Evolutionary conservation across 805 yeast genomes (phyloP).

Genomic region (Helenozyma baotianmanensis): DNA sequence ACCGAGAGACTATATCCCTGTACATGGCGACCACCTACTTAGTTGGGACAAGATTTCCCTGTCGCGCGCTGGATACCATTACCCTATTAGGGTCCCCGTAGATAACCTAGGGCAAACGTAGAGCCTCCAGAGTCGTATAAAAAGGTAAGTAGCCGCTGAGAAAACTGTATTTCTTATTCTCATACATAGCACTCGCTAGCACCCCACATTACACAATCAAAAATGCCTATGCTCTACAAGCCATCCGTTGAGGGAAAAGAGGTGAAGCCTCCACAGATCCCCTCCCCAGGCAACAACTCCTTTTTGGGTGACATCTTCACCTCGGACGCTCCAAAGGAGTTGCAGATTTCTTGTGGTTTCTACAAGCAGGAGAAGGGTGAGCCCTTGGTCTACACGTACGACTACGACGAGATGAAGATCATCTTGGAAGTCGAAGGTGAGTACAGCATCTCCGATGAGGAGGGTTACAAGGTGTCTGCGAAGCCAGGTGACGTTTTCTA

Average conservation of each 20-base stretch:
- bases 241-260: constrained; percentile 51
- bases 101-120: too few relatives aligned
- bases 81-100: too few relatives aligned
- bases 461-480: constrained; percentile 54
- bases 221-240: constrained; percentile 54
- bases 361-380: constrained; percentile 66
- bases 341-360: constrained; percentile 64
- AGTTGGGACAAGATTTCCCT: too few relatives aligned
- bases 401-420: constrained; percentile 65
- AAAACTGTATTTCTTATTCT: too few relatives aligned
- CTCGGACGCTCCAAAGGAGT: constrained; percentile 55
- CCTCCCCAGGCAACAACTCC: constrained; percentile 64
- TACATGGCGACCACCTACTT: too few relatives aligned
- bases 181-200: too few relatives aligned
- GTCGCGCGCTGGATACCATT: too few relatives aligned
- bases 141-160: too few relatives aligned
- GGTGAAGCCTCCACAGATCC: constrained; percentile 53
- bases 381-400: constrained; percentile 62
- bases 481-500: constrained; percentile 64
- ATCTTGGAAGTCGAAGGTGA: constrained; percentile 65
- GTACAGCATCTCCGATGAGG: constrained; percentile 57
- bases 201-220: too few relatives aligned
- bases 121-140: too few relatives aligned
- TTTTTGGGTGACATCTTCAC: constrained; percentile 64
- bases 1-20: too few relatives aligned